Evolutionary conservation across 306 rosid species (phyloP).

Genomic region (Fragaria ananassa): DNA sequence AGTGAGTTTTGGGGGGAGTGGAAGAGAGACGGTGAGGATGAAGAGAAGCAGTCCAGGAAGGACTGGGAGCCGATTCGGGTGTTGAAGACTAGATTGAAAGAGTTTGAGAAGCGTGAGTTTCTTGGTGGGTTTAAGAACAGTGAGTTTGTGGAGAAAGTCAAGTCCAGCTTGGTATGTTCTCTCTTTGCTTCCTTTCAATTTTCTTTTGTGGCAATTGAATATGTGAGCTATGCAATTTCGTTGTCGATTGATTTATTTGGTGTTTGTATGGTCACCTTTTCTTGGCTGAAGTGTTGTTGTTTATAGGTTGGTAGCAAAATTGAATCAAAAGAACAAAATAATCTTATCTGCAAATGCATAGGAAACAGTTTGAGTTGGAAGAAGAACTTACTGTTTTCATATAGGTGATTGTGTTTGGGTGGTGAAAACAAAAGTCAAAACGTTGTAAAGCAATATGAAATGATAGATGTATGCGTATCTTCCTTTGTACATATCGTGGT

Average conservation of each 20-base stretch:
- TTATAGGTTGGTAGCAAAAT: not conserved
- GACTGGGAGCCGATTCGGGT: constrained; percentile 95
- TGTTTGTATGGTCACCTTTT: not conserved
- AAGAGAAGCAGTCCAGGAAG: constrained; percentile 32
- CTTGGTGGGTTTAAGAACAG: constrained; percentile 72
- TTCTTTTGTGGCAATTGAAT: not conserved
- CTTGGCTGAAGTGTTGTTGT: not conserved
- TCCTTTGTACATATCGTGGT: not conserved
- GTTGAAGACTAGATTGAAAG: constrained; percentile 70
- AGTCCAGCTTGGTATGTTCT: constrained; percentile 68
- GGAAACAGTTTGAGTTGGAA: constrained; percentile 2
- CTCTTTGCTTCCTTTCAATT: constrained; percentile 3
- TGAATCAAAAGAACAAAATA: not conserved
- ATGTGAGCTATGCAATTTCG: not conserved
- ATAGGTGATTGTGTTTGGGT: not conserved
- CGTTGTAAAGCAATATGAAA: not conserved
- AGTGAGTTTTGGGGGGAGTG: constrained; percentile 83
- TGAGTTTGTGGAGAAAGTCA: constrained; percentile 82
- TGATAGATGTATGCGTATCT: not conserved
- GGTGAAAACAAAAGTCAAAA: not conserved
- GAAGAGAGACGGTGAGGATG: constrained; percentile 54
- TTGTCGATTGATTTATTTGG: not conserved
- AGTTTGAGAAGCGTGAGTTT: constrained; percentile 77
- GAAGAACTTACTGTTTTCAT: not conserved
- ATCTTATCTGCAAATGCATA: not conserved